Conservation (phyloP, 176 grass and related monocot species). For the Alopecurus myosuroides region DNA sequence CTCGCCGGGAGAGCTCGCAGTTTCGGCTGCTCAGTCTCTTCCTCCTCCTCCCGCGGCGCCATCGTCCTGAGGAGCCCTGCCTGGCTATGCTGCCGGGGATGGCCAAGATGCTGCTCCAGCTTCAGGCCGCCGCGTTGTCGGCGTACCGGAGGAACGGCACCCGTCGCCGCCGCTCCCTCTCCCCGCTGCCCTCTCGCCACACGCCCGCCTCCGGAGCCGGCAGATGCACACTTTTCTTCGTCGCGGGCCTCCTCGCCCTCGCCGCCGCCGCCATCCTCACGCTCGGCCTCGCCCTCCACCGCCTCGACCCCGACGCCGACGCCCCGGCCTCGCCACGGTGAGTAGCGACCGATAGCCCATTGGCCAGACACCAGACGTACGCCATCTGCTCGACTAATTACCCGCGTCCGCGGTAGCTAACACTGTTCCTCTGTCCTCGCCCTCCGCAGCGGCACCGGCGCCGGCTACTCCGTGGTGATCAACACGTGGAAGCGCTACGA, state of each 20-base stretch:
- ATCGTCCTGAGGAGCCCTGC: not conserved
- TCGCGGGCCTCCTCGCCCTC: constrained; percentile 24
- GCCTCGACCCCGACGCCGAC: not conserved
- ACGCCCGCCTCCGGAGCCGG: not conserved
- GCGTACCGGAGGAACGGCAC: constrained; percentile 20
- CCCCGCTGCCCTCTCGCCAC: not conserved
- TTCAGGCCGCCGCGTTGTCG: constrained; percentile 1
- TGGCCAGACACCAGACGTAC: not conserved
- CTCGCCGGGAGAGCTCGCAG: not conserved
- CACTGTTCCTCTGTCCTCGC: not conserved
- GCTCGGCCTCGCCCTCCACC: constrained; percentile 15
- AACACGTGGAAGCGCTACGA: constrained; percentile 87
- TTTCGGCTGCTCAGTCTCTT: not conserved
- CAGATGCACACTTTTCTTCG: constrained; percentile 11
- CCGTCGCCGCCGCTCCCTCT: constrained; percentile 4
- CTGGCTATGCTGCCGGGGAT: not conserved
- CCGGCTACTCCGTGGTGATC: constrained; percentile 72
- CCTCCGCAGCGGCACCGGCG: not conserved
- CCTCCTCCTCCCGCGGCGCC: not conserved
- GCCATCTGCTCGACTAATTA: not conserved
- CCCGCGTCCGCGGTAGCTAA: not conserved
- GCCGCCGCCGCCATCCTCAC: constrained; percentile 5
- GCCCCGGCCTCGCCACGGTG: constrained; percentile 15
- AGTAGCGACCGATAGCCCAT: not conserved
- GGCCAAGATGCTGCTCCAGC: constrained; percentile 36